These are phyloP conservation scores for Chalaropsis thielavioides DNA, from an alignment of 2,329 filamentous ascomycete genomes.

Conservation along the genomic window DNA sequence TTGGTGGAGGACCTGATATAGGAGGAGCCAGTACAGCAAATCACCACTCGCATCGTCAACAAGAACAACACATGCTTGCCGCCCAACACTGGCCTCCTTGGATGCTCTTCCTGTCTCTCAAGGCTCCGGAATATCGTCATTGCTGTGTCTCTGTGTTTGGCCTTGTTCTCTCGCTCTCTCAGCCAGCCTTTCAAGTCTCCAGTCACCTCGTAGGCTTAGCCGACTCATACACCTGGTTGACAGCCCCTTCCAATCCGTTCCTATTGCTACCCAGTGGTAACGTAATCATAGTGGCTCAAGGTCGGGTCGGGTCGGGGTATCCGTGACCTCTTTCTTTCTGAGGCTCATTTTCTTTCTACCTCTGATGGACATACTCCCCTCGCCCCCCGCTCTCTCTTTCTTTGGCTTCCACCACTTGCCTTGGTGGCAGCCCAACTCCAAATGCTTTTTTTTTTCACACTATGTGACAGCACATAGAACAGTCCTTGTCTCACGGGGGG, in stretches of 20 bases:
- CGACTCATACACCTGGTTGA: background rate
- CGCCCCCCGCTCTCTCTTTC: background rate
- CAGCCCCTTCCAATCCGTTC: background rate
- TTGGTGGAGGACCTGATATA: background rate
- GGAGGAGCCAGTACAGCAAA: background rate
- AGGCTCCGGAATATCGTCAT: background rate
- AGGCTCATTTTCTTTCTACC: background rate
- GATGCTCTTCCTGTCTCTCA: background rate
- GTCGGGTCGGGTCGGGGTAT: background rate
- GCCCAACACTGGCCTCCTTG: background rate
- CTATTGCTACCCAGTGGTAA: background rate
- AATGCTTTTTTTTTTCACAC: background rate
- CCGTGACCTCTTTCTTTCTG: background rate
- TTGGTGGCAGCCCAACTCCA: background rate
- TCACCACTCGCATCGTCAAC: background rate
- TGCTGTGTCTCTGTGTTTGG: background rate
- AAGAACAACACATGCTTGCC: background rate
- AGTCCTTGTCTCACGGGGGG: background rate
- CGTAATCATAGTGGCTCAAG: background rate
- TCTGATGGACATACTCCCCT: background rate
- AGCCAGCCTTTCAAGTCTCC: background rate
- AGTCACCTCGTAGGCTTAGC: background rate
- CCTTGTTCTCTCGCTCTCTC: background rate
- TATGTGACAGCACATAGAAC: background rate
- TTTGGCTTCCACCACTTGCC: background rate